A percentile compares a stretch with the other conserved stretches of the same genome.
These are phyloP conservation scores for Paradendryphiella salina DNA, from an alignment of 2,329 filamentous ascomycete genomes.

Conservation along the genomic window DNA sequence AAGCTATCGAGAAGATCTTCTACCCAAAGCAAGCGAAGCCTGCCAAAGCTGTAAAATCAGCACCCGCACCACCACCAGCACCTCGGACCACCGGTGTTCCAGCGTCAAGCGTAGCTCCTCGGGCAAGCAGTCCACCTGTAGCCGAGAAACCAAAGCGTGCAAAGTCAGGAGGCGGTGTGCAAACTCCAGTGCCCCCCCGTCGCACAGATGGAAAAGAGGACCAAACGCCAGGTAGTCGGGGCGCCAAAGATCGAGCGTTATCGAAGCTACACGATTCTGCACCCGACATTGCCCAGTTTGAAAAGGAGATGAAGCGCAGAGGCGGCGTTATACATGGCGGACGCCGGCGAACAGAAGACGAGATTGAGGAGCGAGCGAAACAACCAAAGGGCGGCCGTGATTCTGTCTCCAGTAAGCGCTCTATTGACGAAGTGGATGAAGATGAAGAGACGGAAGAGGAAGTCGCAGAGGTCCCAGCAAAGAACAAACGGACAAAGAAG, in stretches of 20 bases:
- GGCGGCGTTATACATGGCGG: conserved; percentile 65
- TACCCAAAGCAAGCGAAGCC: conserved; percentile 46
- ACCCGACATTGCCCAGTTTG: conserved; percentile 83
- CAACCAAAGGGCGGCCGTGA: conserved; percentile 40
- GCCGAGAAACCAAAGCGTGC: conserved; percentile 35
- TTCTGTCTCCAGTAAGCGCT: conserved; percentile 50
- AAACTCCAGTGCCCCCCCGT: conserved; percentile 57
- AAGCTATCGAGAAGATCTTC: conserved; percentile 71
- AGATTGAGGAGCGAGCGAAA: conserved; percentile 42
- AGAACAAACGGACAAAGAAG: conserved; percentile 62
- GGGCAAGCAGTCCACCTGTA: conserved; percentile 25
- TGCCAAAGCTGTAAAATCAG: conserved; percentile 27
- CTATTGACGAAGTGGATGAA: conserved; percentile 51
- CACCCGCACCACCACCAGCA: conserved; percentile 1
- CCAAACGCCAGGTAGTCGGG: conserved; percentile 79
- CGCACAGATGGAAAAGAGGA: conserved; percentile 72
- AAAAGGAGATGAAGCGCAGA: conserved; percentile 88
- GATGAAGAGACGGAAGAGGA: conserved; percentile 50
- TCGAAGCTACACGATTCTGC: conserved; percentile 75
- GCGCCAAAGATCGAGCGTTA: conserved; percentile 84
- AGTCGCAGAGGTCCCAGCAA: conserved; percentile 58
- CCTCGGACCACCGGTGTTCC: conserved; percentile 21
- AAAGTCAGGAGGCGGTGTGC: conserved; percentile 34
- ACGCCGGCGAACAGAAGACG: conserved; percentile 45
- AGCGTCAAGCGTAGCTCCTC: conserved; percentile 26